phyloP scores from a whole-genome alignment of 805 yeast genomes.

The Barnettozyma pratensis region DNA sequence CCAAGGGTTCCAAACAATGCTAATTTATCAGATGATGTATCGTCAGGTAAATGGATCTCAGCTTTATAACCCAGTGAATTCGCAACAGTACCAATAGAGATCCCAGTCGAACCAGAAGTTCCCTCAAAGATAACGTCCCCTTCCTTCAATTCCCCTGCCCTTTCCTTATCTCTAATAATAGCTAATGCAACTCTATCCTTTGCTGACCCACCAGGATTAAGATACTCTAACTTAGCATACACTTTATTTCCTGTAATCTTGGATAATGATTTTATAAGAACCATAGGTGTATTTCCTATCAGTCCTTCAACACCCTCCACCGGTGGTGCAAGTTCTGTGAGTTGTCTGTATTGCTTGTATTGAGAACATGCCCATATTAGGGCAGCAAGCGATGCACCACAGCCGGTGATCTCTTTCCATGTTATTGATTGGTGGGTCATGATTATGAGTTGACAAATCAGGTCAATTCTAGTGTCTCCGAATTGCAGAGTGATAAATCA shows the following conservation, averaged over 20 bases:
- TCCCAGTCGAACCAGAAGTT: conserved; percentile 95
- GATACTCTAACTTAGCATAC: conserved; percentile 79
- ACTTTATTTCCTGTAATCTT: conserved; percentile 72
- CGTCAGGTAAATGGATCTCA: conserved; percentile 93
- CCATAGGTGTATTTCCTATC: conserved; percentile 88
- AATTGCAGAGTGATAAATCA: too few relatives aligned
- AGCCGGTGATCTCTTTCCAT: conserved; percentile 23
- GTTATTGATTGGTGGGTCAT: conserved; percentile 5
- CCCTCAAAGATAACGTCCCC: conserved; percentile 89
- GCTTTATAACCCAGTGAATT: conserved; percentile 84
- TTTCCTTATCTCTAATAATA: conserved; percentile 67
- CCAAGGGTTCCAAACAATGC: conserved; percentile 69
- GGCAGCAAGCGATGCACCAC: conserved; percentile 17
- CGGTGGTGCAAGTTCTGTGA: conserved; percentile 26
- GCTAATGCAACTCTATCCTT: conserved; percentile 92
- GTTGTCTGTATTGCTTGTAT: conserved; percentile 1
- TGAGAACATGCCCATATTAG: conserved; percentile 10
- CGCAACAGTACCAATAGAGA: conserved; percentile 86
- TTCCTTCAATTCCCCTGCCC: conserved; percentile 44
- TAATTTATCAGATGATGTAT: conserved; percentile 81
- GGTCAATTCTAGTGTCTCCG: too few relatives aligned
- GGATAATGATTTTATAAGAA: conserved; percentile 67
- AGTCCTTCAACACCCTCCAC: conserved; percentile 64
- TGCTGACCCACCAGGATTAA: conserved; percentile 94
- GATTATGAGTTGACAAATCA: too few relatives aligned